Evolutionary conservation across 2,329 filamentous ascomycete species (phyloP).

Genomic region (Fusarium dlaminii): DNA sequence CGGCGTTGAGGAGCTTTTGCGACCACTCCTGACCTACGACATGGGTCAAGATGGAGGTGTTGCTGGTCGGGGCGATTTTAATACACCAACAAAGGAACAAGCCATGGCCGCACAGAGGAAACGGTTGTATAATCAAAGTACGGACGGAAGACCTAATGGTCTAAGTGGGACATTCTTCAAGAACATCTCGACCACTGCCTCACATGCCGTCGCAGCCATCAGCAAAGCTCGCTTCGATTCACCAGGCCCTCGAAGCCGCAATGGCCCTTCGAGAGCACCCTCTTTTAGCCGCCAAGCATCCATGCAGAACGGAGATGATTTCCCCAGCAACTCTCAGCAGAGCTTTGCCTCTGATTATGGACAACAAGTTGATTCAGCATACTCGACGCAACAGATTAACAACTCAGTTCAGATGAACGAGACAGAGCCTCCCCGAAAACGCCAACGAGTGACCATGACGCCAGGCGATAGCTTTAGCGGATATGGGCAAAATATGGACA

Average conservation of each 20-base stretch:
- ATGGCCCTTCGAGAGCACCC: constrained; percentile 71
- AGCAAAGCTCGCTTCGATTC: constrained; percentile 96
- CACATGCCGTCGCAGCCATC: constrained; percentile 92
- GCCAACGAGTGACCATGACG: constrained; percentile 67
- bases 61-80: constrained; percentile 78
- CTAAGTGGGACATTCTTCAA: constrained; percentile 92
- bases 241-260: constrained; percentile 74
- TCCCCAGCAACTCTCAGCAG: constrained; percentile 82
- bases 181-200: constrained; percentile 93
- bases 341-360: constrained; percentile 81
- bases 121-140: constrained; percentile 78
- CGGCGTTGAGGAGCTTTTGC: constrained; percentile 78
- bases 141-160: constrained; percentile 74
- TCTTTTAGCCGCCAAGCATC: constrained; percentile 78
- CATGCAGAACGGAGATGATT: constrained; percentile 74
- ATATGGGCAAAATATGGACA: constrained; percentile 59
- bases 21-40: constrained; percentile 81
- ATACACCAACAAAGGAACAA: constrained; percentile 98
- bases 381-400: constrained; percentile 67
- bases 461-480: constrained; percentile 68
- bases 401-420: constrained; percentile 53
- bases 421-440: constrained; percentile 83
- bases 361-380: constrained; percentile 76
- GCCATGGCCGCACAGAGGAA: constrained; percentile 97
- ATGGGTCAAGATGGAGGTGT: constrained; percentile 79